Conservation (phyloP, 352 stramenopile genomes). For the Phytopythium cucurbitacearum region DNA sequence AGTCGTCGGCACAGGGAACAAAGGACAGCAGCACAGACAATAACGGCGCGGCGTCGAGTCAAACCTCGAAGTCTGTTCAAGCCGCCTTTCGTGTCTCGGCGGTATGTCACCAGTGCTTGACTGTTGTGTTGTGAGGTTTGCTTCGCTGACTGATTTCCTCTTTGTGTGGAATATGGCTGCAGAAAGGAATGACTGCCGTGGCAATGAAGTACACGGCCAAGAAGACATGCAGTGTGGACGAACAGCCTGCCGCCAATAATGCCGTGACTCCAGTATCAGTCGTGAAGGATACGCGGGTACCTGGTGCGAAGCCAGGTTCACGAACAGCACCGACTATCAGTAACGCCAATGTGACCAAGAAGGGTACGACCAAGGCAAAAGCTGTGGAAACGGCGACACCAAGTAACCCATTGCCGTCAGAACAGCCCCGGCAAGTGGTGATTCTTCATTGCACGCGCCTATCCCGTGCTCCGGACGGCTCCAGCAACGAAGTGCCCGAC, state of each 20-base stretch:
- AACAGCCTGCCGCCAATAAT: background rate
- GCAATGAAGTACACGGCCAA: slow-evolving; percentile 51
- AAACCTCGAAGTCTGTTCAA: too few species aligned
- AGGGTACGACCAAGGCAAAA: slow-evolving; percentile 8
- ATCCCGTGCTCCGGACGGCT: slow-evolving; percentile 19
- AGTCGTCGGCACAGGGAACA: slow-evolving; percentile 11
- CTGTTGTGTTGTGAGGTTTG: background rate
- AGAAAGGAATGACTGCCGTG: slow-evolving; percentile 78
- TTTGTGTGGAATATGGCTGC: background rate
- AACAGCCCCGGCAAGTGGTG: slow-evolving; percentile 29
- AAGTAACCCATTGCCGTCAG: background rate
- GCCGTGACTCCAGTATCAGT: slow-evolving; percentile 6
- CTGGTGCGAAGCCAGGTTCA: slow-evolving; percentile 4
- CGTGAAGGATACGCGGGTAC: slow-evolving; percentile 9
- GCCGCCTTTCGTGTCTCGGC: slow-evolving; percentile 51
- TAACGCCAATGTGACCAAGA: slow-evolving; percentile 6
- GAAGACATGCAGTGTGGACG: background rate
- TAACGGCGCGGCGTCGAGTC: slow-evolving; percentile 1
- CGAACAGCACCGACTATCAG: too few species aligned
- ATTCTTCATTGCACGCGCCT: slow-evolving; percentile 46
- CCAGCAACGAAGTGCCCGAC: slow-evolving; percentile 18
- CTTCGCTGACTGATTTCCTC: background rate
- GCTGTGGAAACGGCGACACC: background rate
- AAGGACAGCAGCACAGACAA: slow-evolving; percentile 7
- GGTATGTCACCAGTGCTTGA: slow-evolving; percentile 16